Evolutionary conservation across 768 basidiomycete species (phyloP), one percentile per base, ranked within the genome.

Genomic region (Leccinum imitatum): DNA sequence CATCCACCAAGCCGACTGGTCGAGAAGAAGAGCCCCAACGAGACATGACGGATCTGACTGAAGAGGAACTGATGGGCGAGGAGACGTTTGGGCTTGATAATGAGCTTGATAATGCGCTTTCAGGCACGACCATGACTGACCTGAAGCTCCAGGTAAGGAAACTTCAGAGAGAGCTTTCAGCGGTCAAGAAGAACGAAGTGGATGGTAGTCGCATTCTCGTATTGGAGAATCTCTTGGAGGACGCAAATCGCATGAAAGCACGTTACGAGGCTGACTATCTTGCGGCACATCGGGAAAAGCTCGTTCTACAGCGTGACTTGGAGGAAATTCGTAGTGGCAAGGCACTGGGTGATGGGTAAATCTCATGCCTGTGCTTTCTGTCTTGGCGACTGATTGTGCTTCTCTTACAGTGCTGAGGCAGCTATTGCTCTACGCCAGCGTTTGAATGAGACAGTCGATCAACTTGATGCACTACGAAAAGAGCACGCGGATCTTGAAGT

Each of bases 291-390:
- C 80, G 93, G 41, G 90, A 91, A 73, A 90, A 89, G 70, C 79
- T 96, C 33, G 80, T 90, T 4, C 72, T 96, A 33, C 87, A 92
- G 69, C 83, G 86, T 44, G 85, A 92, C 67, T 75, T 97, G 63
- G 94, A 98, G 67, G 91, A 94, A 72, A 94, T 98, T 63, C 77
- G 91, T 54, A 90, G 84, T 60, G 95, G 93, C n/a, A 91, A 88
- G 76, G 82, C 87, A 4, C 73, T 86, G 60, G 91, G 90, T 50
- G 89, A 94, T 70, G 90, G 89, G 93, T 93, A 69, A 51, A 84
- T 71, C 3, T 23, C 6, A 48, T 17, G 25, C 27, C 48, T 51
- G 19, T 35, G 14, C 44, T 35, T 37, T 44, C 8, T n/a, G 11
- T 51, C 47, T 50, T 31, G 19, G 55, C 56, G 37, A 62, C 50